Percentiles rank a stretch among this genome's conserved stretches.
Evolutionary conservation across 2,329 filamentous ascomycete genomes (phyloP).

Genomic region (Colletotrichum chrysophilum): DNA sequence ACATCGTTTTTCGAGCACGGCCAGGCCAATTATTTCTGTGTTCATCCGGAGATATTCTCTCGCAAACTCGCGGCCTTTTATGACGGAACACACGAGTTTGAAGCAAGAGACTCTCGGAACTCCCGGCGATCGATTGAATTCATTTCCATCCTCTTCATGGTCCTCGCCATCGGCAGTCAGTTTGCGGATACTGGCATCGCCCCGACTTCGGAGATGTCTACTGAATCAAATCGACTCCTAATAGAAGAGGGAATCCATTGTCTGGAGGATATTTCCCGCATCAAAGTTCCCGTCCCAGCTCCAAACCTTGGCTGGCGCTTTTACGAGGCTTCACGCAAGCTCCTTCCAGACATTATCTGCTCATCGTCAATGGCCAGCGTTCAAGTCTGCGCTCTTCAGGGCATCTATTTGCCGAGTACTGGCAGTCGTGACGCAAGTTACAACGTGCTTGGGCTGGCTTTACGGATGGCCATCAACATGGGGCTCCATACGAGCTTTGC

Average conservation of each 20-base stretch:
- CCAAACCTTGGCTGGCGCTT: neutral
- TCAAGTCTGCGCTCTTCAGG: neutral
- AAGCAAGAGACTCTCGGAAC: neutral
- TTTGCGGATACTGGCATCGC: neutral
- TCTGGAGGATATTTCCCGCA: fast-evolving
- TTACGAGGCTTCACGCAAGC: neutral
- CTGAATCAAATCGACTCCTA: neutral
- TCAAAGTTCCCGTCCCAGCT: neutral
- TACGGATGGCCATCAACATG: neutral
- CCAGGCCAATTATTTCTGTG: neutral
- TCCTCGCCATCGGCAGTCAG: neutral
- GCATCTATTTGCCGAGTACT: neutral
- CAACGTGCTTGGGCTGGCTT: neutral
- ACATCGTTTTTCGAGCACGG: neutral
- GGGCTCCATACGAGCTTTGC: neutral
- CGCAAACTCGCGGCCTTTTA: neutral
- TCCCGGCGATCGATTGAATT: neutral
- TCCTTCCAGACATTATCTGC: fast-evolving
- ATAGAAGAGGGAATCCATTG: neutral
- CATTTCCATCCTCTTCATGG: neutral
- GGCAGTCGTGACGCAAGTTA: neutral
- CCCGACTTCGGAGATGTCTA: neutral
- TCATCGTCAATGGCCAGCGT: fast-evolving
- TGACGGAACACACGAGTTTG: neutral
- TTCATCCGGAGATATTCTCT: neutral